A percentile compares a stretch with the other conserved stretches of the same genome.
These are phyloP conservation scores for Sphaerulina musiva DNA, from an alignment of 2,329 filamentous ascomycete species.

Conservation along the genomic window DNA sequence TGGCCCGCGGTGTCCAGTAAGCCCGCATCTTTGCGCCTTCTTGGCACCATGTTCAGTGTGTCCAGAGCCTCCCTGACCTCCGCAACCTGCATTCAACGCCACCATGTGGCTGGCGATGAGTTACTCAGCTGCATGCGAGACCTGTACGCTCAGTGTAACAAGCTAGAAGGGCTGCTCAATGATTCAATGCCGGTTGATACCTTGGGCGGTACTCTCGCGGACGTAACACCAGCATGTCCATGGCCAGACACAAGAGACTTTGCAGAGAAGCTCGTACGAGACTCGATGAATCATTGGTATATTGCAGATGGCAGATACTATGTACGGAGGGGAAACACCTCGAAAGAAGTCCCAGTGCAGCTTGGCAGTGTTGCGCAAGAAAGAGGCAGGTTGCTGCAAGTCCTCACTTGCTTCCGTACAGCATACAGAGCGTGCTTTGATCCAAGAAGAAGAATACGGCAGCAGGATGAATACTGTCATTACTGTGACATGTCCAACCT, in stretches of 20 bases:
- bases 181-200: not conserved
- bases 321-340: conserved; percentile 41
- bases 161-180: conserved; percentile 6
- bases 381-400: conserved; percentile 3
- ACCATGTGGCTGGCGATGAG: conserved; percentile 3
- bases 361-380: conserved; percentile 24
- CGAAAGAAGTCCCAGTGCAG: conserved; percentile 41
- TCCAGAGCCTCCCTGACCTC: conserved; percentile 13
- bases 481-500: not conserved
- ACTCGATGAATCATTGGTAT: conserved; percentile 45
- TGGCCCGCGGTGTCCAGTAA: not conserved
- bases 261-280: conserved; percentile 38
- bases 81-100: conserved; percentile 14
- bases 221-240: not conserved
- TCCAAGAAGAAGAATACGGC: not conserved
- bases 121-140: conserved; percentile 7
- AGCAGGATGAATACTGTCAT: not conserved
- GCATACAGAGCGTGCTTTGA: conserved; percentile 12
- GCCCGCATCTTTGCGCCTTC: not conserved
- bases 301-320: conserved; percentile 41
- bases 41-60: conserved; percentile 15
- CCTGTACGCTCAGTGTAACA: conserved; percentile 2
- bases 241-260: conserved; percentile 25
- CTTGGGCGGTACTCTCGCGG: not conserved
- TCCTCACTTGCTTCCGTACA: conserved; percentile 8